Conservation (phyloP, 257 asterid genomes). For the Salvia splendens region DNA sequence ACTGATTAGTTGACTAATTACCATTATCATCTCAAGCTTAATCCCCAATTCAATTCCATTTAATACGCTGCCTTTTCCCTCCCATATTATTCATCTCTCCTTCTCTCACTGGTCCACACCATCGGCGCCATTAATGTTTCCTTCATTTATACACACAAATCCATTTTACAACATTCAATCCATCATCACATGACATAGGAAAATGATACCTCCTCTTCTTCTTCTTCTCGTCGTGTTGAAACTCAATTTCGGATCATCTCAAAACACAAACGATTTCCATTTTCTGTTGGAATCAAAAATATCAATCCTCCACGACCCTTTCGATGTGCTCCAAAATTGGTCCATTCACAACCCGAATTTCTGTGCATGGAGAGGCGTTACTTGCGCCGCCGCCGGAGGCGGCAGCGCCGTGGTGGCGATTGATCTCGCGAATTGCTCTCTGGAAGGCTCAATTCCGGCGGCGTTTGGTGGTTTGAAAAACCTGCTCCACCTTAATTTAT, state of each 20-base stretch:
- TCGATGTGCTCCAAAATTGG: constrained; percentile 59
- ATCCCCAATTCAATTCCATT: no score
- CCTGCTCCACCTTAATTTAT: constrained; percentile 88
- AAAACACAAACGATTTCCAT: not conserved
- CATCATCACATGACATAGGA: not conserved
- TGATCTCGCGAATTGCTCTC: constrained; percentile 55
- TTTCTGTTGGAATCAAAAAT: constrained; percentile 55
- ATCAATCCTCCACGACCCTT: constrained; percentile 55
- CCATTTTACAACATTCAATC: not conserved
- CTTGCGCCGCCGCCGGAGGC: constrained; percentile 33
- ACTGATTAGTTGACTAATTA: no score
- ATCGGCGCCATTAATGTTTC: constrained; percentile 43
- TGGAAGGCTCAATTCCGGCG: constrained; percentile 68
- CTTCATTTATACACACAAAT: no score
- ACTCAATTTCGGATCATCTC: not conserved
- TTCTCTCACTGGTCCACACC: constrained; percentile 47
- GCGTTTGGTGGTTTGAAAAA: constrained; percentile 53
- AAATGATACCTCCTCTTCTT: not conserved
- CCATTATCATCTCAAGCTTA: no score
- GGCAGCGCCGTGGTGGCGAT: constrained; percentile 37
- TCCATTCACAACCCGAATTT: constrained; percentile 40
- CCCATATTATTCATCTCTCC: constrained; percentile 34
- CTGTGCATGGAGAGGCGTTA: constrained; percentile 73
- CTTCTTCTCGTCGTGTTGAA: constrained; percentile 15
- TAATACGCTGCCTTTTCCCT: no score